phyloP scores from a whole-genome alignment of 192 early-diverging fungal species.

The Podila horticola region DNA sequence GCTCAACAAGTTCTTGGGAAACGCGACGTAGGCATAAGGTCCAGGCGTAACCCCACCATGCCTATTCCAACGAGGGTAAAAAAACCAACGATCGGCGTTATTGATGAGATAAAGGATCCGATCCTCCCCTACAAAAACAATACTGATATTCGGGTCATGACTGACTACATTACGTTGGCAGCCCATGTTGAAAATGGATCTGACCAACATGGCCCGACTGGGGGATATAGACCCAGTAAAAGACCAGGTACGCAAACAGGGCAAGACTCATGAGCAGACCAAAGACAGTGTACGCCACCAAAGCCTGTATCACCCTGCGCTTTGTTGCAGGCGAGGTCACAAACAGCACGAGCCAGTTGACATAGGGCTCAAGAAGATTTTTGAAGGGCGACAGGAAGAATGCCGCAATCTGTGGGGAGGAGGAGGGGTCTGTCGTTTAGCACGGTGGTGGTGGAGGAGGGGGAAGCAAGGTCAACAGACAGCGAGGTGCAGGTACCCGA shows the following conservation, averaged over 20 bases:
- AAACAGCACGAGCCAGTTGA: not conserved
- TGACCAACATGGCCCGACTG: conserved; percentile 22
- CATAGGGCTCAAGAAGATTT: conserved; percentile 28
- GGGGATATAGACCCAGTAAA: conserved; percentile 50
- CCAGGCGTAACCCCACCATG: not conserved
- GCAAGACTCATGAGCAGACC: conserved; percentile 13
- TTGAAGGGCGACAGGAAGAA: conserved; percentile 45
- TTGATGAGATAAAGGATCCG: no score
- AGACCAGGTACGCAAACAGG: conserved; percentile 34
- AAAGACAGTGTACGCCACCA: conserved; percentile 5
- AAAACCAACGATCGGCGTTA: not conserved
- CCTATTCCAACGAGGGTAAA: not conserved
- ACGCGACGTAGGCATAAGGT: not conserved
- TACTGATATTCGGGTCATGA: not conserved
- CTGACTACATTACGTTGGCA: not conserved
- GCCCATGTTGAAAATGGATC: conserved; percentile 33
- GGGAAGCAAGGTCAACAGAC: not conserved
- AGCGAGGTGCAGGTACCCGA: no score
- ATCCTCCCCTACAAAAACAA: no score
- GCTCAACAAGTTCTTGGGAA: not conserved
- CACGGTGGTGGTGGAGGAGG: no score
- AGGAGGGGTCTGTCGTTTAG: not conserved
- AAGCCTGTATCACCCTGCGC: conserved; percentile 26
- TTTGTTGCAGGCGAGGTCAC: conserved; percentile 20
- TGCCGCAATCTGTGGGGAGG: conserved; percentile 8